Base-by-base conservation (phyloP, 2,329 filamentous ascomycete genomes). In the Blastomyces parvus region DNA sequence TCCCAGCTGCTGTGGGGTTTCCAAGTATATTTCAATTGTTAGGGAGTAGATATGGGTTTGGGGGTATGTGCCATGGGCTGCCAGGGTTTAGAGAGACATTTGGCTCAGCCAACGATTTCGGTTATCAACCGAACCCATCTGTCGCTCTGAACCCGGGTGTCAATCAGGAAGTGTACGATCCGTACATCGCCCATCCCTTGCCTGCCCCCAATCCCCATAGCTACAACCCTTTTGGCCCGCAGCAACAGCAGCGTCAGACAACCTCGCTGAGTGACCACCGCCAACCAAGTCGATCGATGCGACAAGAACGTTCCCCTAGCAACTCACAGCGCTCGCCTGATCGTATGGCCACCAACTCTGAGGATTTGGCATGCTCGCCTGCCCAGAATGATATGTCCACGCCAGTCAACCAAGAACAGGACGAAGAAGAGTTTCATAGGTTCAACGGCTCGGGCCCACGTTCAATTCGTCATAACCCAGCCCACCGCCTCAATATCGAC, bases 401-500 rank as follows among this genome's bases (percentile, higher is more conserved):
- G 9, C 40, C 40, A 17, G n/a, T 48, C 22, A 44, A 59, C 14
- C 57, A 59, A 59, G 19, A 4, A 8, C 17, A 33, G 17, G 19
- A 25, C 14, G 33, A 44, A 19, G 40, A 59, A n/a, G 57, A 46
- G 42, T 59, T 13, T 30, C 50, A 62, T 58, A 36, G 59, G 30
- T 66, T 66, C 64, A 64, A 66, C 36, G 61, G 62, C 33, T 40
- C 44, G 8, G 52, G 56, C 2, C 33, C 14, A 44, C 62, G 44
- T 27, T 67, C 67, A 2, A 61, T 66, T 38, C 62, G 59, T n/a
- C 57, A 62, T 11, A 63, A 67, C 27, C 60, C 48, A 17, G n/a
- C 17, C 17, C 66, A 68, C 58, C 56, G 40, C 7, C 19, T 66
- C 33, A 66, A 68, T 55, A 65, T 53, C 11, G 52, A 65, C 55